A percentile compares a stretch with the other conserved stretches of the same genome.
Evolutionary conservation across 2,329 filamentous ascomycete species (phyloP).

Genomic region (Calycina herbarum): DNA sequence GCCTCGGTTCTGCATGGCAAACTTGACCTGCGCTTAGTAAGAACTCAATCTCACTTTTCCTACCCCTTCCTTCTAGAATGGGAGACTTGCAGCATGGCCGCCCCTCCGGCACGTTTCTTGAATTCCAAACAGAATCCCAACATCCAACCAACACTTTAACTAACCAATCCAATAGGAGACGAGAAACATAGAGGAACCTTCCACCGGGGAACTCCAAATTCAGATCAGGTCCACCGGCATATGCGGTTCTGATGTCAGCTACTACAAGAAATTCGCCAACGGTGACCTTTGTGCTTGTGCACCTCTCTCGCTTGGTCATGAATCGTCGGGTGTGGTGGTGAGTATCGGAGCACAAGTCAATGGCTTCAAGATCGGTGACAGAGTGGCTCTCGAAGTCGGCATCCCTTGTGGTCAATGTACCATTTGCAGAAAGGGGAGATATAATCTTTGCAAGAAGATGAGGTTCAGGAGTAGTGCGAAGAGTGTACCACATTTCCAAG

Average conservation of each 20-base stretch:
- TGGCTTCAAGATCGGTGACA: conserved; percentile 55
- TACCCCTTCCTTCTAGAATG: conserved; percentile 3
- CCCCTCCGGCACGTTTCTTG: background rate
- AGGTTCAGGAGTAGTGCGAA: conserved; percentile 63
- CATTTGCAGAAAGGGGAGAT: conserved; percentile 83
- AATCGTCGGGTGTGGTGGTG: conserved; percentile 60
- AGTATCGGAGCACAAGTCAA: conserved; percentile 53
- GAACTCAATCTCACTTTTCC: conserved; percentile 22
- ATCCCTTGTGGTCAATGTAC: conserved; percentile 88
- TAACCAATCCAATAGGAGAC: conserved; percentile 45
- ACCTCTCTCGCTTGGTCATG: conserved; percentile 65
- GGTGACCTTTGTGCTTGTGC: conserved; percentile 66
- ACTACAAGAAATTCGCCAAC: conserved; percentile 72
- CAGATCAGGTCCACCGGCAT: conserved; percentile 66
- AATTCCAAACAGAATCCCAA: background rate
- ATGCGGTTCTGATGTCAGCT: conserved; percentile 69
- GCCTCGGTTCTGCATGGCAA: conserved; percentile 60
- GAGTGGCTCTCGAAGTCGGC: conserved; percentile 80
- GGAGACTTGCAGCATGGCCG: background rate
- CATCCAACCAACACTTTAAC: conserved; percentile 7
- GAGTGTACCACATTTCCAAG: conserved; percentile 63
- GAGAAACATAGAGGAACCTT: conserved; percentile 45
- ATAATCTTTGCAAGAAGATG: conserved; percentile 63
- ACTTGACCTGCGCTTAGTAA: conserved; percentile 57
- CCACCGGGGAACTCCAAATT: conserved; percentile 59